Base-by-base conservation (phyloP, 805 yeast species). In the Huiozyma naganishii region DNA sequence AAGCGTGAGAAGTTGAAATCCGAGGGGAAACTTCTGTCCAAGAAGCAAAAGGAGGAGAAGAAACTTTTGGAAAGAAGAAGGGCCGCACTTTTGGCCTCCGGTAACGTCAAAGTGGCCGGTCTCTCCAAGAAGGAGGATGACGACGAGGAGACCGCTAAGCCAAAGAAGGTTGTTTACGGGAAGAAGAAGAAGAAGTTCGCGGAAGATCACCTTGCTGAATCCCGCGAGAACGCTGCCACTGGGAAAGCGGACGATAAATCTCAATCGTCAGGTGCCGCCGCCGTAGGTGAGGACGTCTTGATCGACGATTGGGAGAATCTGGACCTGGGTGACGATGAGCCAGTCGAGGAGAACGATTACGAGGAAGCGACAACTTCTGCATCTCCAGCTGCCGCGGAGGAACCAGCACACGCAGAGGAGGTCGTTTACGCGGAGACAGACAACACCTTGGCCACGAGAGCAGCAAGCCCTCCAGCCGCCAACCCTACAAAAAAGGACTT, bases 21-120 rank as follows among this genome's bases (percentile, higher is more conserved):
- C 32, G 97, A 90, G 67, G 99, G 99, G 59, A 92, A 92, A 62
- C 79, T 81, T 44, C 69, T 92, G 60, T 84, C 96, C 47, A 92
- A 86, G 71, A 90, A 89, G 62, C 98, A 92, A 72, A 87, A 84
- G 67, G 95, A 88, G 65, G 95, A 88, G 62, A 84, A 85, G 69
- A 85, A 80, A 43, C 65, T 80, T 36, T 76, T 80, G 57, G 97
- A 90, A 60, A 83, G 84, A 62, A 87, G 97, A 69, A 83, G 94
- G 64, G 84, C 84, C 51, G 88, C 81, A 57, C 71, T 90, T 48
- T 72, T 90, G 51, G 80, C 80, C 46, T 69, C 88, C 32, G 83
- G 87, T 48, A 77, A 78, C 58, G 73, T 88, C 38, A 68, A 68
- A 39, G 85, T 89, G 56, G 83, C 85, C 28, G 97, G 89, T 46